Base-by-base conservation (phyloP, 345 rosid species). In the Eucalyptus fibrosa region DNA sequence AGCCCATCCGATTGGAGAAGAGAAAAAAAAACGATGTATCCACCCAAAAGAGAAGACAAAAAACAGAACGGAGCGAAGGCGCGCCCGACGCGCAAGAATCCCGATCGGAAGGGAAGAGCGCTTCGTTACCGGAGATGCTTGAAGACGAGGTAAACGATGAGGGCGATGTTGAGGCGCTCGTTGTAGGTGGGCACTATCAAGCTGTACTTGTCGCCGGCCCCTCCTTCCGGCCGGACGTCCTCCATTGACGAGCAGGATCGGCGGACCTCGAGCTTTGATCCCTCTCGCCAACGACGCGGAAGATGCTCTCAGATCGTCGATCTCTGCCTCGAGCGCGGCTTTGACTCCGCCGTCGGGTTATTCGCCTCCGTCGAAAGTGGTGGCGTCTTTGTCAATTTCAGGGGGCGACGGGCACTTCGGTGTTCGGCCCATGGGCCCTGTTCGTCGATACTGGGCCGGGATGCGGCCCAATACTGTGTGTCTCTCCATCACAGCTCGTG, bases 131-230 rank as follows among this genome's bases (percentile, higher is more conserved):
- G 93, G 90, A 98, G 97, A 93, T 97, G 99, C 92, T 98, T 97
- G 95, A 96, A 98, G 93, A 97, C 89, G 88, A 98, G 98, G 94
- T 95, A 98, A 92, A 96, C 96, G 88, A 97, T 86, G 87, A 98
- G 93, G 65, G 99, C 96, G 90, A 98, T 95, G 91, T 98, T 98
- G 90, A 97, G 96, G 49, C 97, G 98, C 93, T 98, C 99, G 93
- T 98, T 97, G 95, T 96, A 97, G 4, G 99, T 98, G 26, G 99
- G 99, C 77, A 98, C 90, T 87, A 98, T 95, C 86, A 98, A 92
- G 91, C 99, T 98, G 94, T 95, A 97, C 93, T 95, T 96, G 89
- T 93, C 91, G 88, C 85, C 85, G 14, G 91, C 93, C 88, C 90
- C 92, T 87, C 87, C 62, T 56, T 56, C 89, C 86, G 89, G 88